Evolutionary conservation across 2,329 filamentous ascomycete genomes (phyloP), one percentile per base, ranked within the genome.

Genomic region (Dactylellina drechsleri): DNA sequence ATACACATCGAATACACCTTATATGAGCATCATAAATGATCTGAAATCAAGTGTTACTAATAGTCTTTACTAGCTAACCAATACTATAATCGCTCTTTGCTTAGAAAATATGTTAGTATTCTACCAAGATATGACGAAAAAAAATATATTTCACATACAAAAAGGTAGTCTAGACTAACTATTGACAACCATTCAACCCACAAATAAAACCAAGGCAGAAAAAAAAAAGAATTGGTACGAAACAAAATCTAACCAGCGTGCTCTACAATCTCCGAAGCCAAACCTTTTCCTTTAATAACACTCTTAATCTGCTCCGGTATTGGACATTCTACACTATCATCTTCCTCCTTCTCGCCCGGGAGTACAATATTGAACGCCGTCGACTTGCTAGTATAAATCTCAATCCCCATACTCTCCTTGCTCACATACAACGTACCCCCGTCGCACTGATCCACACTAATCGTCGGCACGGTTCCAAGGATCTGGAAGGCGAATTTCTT

Each of bases 401-500:
- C 92, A 0, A 93, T 92, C 50, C 85, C 84, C 73, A 90, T 85
- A 81, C 91, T 94, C 77, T 93, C 89, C 81, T 91, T 90, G 82
- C 90, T 89, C 18, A 99, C 88, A 82, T 97, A 99, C 76, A 99
- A 84, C 75, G 90, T 89, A 0, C 92, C 94, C 67, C 93, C 90
- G 80, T 99, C 95, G 68, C 98, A 91, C 83, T 97, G 93, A 82
- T 99, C 95, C 70, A 99, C 85, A 81, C 97, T 85, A 70, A 98
- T 87, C 1, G 94, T 97, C 0, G 95, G 95, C 13, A 97, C 87
- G 2, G 87, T 87, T 61, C 93, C 93, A 66, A 96, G 84, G 61
- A 99, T 91, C 83, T 97, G 93, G n/a, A 98, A 85, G 13, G 93
- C 93, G 81, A 99, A 97, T 82, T 95, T 96, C 79, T 91, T 88